These are phyloP conservation scores for Paracoccidioides brasiliensis DNA, from an alignment of 2,329 filamentous ascomycete genomes.

Conservation along the genomic window DNA sequence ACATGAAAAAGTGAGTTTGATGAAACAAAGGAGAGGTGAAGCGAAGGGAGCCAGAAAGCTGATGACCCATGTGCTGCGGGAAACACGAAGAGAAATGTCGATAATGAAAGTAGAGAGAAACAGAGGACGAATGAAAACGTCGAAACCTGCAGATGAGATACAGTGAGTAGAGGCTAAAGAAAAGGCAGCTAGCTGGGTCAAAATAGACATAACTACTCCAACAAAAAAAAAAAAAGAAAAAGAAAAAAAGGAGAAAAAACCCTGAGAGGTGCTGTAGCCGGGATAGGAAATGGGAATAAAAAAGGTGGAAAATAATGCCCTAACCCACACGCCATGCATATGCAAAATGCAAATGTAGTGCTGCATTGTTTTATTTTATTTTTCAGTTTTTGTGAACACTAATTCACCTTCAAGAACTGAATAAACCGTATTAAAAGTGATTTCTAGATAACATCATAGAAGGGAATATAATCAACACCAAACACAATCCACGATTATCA, in stretches of 20 bases:
- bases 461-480: no score
- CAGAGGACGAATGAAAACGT: no score
- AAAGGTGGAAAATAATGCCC: not conserved
- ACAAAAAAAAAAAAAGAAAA: not conserved
- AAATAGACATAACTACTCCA: not conserved
- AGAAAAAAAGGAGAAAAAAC: not conserved
- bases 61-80: no score
- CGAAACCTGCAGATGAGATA: no score
- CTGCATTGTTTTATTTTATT: not conserved
- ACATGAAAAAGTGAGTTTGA: not conserved
- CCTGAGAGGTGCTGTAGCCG: not conserved
- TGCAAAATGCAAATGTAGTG: constrained; percentile 1
- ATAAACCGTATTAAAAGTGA: no score
- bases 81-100: no score
- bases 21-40: not conserved
- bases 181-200: no score
- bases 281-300: not conserved
- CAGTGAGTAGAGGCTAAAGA: no score
- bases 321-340: not conserved
- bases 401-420: not conserved
- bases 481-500: no score
- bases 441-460: no score
- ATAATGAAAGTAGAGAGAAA: no score
- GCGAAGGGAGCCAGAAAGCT: not conserved
- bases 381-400: not conserved